Evolutionary conservation across 257 asterid genomes (phyloP).

Genomic region (Paulownia fortunei): DNA sequence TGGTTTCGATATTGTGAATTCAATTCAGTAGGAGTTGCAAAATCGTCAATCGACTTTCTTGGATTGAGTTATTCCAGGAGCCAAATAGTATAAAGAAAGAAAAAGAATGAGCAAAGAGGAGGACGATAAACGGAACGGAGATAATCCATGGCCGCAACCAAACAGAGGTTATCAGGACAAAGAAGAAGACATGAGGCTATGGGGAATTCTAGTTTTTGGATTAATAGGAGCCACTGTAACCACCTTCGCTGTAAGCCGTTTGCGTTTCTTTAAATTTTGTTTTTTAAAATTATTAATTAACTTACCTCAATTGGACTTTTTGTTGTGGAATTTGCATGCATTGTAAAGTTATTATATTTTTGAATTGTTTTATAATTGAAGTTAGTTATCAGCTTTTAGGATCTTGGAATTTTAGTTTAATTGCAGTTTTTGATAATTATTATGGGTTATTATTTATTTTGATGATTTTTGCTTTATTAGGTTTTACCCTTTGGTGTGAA

Average conservation of each 20-base stretch:
- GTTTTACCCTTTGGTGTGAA: neutral
- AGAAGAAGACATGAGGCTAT: constrained; percentile 55
- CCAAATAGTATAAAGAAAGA: neutral
- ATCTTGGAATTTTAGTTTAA: constrained; percentile 6
- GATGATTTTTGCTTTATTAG: neutral
- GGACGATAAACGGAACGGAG: constrained; percentile 43
- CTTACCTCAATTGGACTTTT: neutral
- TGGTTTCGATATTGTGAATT: constrained; percentile 9
- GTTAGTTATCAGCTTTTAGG: neutral
- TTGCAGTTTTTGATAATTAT: neutral
- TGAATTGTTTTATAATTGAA: neutral
- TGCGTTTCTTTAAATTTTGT: neutral
- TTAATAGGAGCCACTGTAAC: constrained; percentile 86
- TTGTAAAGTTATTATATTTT: neutral
- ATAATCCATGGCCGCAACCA: constrained; percentile 49
- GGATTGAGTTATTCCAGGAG: constrained; percentile 19
- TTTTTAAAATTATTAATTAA: neutral
- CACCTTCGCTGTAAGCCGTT: constrained; percentile 66
- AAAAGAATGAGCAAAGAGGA: constrained; percentile 57
- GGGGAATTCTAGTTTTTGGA: constrained; percentile 73
- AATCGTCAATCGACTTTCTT: constrained; percentile 12
- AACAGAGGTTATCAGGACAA: constrained; percentile 39
- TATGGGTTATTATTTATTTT: neutral
- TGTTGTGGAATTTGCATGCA: constrained; percentile 5
- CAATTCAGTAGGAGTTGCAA: constrained; percentile 1